Evolutionary conservation across 2,329 filamentous ascomycete species (phyloP), one percentile per base, ranked within the genome.

Genomic region (Teratosphaeria destructans): DNA sequence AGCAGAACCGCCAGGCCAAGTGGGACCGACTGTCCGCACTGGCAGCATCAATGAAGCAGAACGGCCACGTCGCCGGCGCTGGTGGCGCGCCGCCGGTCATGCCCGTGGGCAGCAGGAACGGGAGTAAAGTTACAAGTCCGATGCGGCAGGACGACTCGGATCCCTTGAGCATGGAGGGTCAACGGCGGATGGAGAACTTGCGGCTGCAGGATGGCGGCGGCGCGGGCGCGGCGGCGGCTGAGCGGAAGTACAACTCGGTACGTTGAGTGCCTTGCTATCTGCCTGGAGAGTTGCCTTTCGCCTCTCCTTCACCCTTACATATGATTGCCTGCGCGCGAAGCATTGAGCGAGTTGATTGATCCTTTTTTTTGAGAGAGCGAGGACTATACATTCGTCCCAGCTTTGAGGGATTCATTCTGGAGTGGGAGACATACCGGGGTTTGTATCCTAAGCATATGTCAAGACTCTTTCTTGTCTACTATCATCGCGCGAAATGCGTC

Each of bases 21-120:
- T 99, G 94, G 94, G 90, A 93, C 58, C 85, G 86, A 63, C 81
- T 99, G 52, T 82, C 86, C 56, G 88, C 94, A 65, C 85, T 90
- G 73, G 92, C 92, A 47, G 86, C 88, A 39, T 61, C 61, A 5
- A 70, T 70, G 67, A 71, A 71, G 60, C 54, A 52, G 19, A 58
- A 68, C 56, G 67, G 67, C 54, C 63, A 68, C 55, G 61, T 65
- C 65, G 37, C 64, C 64, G 60, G 64, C 66, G 55, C 62, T 65
- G 49, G 65, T 64, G 59, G 65, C 67, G 2, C 59, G 59, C 34
- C 60, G 57, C 29, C 32, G 14, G 29, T 27, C 16, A 27, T 29
- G 43, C 47, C 55, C 16, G 47, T 29, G 12, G 72, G 73, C 62
- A 69, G 70, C 55, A 73, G 72, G 54, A 57, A 61, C 29, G 53